Conservation (phyloP, 2,329 filamentous ascomycete species). For the Ophiosphaerella narmari region DNA sequence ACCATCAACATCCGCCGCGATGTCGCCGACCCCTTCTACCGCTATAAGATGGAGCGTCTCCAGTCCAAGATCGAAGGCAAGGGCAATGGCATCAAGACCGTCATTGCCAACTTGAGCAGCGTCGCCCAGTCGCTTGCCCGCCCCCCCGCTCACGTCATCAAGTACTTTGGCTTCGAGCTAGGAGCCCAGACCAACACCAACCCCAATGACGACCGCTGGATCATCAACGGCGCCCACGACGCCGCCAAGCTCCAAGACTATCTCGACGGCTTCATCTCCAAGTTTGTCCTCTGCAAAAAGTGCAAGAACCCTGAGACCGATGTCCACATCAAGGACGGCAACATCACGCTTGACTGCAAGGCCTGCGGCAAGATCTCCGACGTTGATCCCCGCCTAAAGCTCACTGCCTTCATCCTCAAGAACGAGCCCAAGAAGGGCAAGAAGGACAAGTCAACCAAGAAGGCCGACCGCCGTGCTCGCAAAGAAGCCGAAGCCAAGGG, state of each 20-base stretch:
- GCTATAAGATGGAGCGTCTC: conserved; percentile 99
- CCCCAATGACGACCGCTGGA: conserved; percentile 97
- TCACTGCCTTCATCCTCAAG: conserved; percentile 97
- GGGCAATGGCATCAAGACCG: conserved; percentile 98
- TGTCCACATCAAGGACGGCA: conserved; percentile 89
- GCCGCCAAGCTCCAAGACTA: conserved; percentile 95
- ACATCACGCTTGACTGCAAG: conserved; percentile 96
- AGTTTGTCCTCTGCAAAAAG: conserved; percentile 98
- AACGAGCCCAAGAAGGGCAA: conserved; percentile 91
- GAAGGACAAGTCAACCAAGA: conserved; percentile 96
- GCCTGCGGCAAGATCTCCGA: conserved; percentile 92
- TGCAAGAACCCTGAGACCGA: conserved; percentile 99
- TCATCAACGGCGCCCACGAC: conserved; percentile 99
- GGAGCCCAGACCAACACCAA: conserved; percentile 98
- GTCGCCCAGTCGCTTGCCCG: conserved; percentile 91
- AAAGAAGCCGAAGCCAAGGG: conserved; percentile 68
- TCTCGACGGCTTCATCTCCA: conserved; percentile 96
- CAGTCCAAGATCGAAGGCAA: conserved; percentile 99
- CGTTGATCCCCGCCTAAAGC: conserved; percentile 91
- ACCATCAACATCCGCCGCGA: conserved; percentile 96
- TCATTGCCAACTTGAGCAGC: conserved; percentile 94
- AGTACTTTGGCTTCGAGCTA: conserved; percentile 99
- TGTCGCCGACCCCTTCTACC: conserved; percentile 98
- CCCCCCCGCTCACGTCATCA: conserved; percentile 94
- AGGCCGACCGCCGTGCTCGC: conserved; percentile 83